Conservation (phyloP, 202 grass and related monocot species). For the Brachypodium distachyon region DNA sequence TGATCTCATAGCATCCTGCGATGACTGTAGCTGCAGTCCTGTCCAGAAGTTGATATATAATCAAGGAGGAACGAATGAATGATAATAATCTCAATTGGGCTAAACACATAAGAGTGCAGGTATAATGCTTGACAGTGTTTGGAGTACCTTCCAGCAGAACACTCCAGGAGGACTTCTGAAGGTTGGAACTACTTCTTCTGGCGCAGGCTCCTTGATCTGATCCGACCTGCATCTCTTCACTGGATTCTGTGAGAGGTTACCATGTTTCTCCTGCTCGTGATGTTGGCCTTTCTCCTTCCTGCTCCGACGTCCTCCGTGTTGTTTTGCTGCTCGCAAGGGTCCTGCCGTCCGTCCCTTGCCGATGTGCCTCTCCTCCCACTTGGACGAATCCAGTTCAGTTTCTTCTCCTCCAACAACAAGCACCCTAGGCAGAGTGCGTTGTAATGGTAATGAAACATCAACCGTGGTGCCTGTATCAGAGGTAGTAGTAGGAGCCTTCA, state of each 20-base stretch:
- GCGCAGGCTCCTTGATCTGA: background rate
- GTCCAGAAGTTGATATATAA: background rate
- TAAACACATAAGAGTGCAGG: background rate
- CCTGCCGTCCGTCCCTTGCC: background rate
- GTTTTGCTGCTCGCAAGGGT: background rate
- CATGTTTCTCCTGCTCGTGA: background rate
- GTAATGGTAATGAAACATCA: background rate
- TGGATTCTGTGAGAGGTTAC: background rate
- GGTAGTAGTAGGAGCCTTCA: slow-evolving; percentile 75
- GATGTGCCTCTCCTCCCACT: background rate
- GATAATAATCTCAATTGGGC: no score
- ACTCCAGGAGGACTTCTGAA: background rate
- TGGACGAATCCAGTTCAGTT: background rate
- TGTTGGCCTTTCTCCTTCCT: background rate
- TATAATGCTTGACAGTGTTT: background rate
- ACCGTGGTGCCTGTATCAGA: background rate
- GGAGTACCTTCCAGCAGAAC: background rate
- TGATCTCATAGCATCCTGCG: background rate
- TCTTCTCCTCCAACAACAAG: background rate
- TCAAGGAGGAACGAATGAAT: background rate
- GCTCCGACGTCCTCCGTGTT: background rate
- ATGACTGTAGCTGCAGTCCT: background rate
- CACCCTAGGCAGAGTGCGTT: background rate
- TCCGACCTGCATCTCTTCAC: background rate
- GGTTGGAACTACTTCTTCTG: background rate